These are phyloP conservation scores for Agrocybe chaxingu DNA, from an alignment of 768 basidiomycete genomes.

Conservation along the genomic window DNA sequence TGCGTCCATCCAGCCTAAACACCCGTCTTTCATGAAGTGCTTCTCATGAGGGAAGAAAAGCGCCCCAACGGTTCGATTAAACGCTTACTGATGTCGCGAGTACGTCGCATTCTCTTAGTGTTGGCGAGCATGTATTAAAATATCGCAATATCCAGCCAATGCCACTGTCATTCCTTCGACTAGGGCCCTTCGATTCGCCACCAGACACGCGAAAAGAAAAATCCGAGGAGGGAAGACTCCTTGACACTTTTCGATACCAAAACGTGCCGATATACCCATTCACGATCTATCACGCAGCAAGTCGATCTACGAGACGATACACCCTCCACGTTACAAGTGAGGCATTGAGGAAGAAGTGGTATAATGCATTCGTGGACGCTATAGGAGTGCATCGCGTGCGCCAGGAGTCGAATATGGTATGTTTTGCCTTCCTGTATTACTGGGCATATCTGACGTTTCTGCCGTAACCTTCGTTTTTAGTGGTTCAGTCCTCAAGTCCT, in stretches of 20 bases:
- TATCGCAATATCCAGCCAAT: constrained; percentile 52
- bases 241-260: constrained; percentile 53
- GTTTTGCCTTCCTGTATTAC: constrained; percentile 9
- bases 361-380: constrained; percentile 55
- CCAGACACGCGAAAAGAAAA: constrained; percentile 65
- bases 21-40: constrained; percentile 37
- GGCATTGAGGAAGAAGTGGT: constrained; percentile 59
- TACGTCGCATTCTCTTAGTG: constrained; percentile 29
- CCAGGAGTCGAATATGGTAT: constrained; percentile 73
- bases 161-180: constrained; percentile 72
- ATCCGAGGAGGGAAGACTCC: constrained; percentile 51
- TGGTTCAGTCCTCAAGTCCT: constrained; percentile 62
- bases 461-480: constrained; percentile 31
- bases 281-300: constrained; percentile 69
- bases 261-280: constrained; percentile 68
- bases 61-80: constrained; percentile 42
- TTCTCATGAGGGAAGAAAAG: constrained; percentile 62
- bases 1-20: background rate
- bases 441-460: background rate
- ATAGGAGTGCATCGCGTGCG: constrained; percentile 60
- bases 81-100: constrained; percentile 62
- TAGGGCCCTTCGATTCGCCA: constrained; percentile 59
- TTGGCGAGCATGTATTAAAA: background rate
- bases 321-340: constrained; percentile 69
- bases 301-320: constrained; percentile 56